phyloP scores from a whole-genome alignment of 2,329 filamentous ascomycete species.

The Colletotrichum eremochloae region DNA sequence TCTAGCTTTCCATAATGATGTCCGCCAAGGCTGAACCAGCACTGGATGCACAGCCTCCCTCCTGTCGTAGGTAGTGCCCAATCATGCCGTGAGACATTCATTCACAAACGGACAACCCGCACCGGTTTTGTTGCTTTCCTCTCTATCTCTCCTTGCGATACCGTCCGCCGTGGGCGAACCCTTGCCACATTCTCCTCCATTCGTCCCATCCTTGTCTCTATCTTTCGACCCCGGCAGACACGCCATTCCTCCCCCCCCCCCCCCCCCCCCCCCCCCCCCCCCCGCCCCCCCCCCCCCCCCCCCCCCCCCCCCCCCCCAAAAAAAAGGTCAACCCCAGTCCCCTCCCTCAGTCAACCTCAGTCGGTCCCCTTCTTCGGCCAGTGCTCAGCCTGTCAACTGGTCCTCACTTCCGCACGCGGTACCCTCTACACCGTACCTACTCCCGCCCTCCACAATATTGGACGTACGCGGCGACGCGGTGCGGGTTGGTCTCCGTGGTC shows the following conservation, averaged over 20 bases:
- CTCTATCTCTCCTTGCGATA: neutral
- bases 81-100: neutral
- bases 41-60: slow-evolving; percentile 9
- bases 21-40: slow-evolving; percentile 36
- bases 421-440: neutral
- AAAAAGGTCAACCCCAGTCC: neutral
- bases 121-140: slow-evolving; percentile 20
- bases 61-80: neutral
- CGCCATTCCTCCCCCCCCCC: slow-evolving; percentile 8
- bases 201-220: slow-evolving; percentile 17
- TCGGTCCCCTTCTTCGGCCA: slow-evolving; percentile 6
- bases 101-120: neutral
- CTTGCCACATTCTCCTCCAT: slow-evolving; percentile 19
- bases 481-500: slow-evolving; percentile 22
- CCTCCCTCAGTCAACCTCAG: slow-evolving; percentile 15
- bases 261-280: neutral
- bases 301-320: neutral
- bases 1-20: slow-evolving; percentile 16
- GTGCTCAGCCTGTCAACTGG: neutral
- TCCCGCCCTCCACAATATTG: neutral
- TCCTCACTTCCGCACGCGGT: slow-evolving; percentile 2
- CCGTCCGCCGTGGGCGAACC: slow-evolving; percentile 6
- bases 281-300: neutral
- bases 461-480: slow-evolving; percentile 3
- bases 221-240: slow-evolving; percentile 5